phyloP scores from a whole-genome alignment of 768 basidiomycete species.

The Peribolospora kevripleyi region DNA sequence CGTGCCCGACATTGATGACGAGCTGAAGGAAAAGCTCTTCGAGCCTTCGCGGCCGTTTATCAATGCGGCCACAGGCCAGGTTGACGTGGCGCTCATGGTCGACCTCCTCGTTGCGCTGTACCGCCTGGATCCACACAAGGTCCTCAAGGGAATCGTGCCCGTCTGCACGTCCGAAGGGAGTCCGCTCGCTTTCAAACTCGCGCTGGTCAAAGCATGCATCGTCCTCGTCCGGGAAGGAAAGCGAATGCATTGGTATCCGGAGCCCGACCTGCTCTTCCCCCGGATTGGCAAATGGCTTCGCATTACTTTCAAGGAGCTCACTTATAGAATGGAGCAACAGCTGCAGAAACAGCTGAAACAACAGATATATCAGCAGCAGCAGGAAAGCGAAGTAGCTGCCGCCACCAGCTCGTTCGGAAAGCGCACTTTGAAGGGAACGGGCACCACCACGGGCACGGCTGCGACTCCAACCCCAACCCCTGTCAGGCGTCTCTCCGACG shows the following conservation, averaged over 20 bases:
- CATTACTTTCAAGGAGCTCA: too few species aligned
- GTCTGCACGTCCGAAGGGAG: not conserved
- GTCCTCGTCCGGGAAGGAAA: not conserved
- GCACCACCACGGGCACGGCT: too few species aligned
- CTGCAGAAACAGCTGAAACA: too few species aligned
- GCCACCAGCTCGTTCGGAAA: too few species aligned
- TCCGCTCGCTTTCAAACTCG: not conserved
- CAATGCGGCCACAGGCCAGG: conserved; percentile 37
- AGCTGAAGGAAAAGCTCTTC: conserved; percentile 38
- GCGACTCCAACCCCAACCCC: too few species aligned
- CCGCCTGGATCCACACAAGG: conserved; percentile 31
- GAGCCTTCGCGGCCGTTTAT: conserved; percentile 31
- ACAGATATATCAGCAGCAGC: too few species aligned
- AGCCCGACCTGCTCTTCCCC: too few species aligned
- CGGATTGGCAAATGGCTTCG: too few species aligned
- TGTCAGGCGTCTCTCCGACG: too few species aligned
- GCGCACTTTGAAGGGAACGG: too few species aligned
- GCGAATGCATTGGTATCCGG: not conserved
- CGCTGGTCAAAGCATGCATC: not conserved
- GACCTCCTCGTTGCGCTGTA: conserved; percentile 50
- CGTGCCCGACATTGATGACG: conserved; percentile 49
- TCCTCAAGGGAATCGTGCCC: not conserved
- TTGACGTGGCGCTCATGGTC: conserved; percentile 49
- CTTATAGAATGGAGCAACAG: too few species aligned
- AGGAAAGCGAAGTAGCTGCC: too few species aligned